These are phyloP conservation scores for Lasiosphaeris hirsuta DNA, from an alignment of 495 filamentous ascomycete genomes.

Conservation along the genomic window DNA sequence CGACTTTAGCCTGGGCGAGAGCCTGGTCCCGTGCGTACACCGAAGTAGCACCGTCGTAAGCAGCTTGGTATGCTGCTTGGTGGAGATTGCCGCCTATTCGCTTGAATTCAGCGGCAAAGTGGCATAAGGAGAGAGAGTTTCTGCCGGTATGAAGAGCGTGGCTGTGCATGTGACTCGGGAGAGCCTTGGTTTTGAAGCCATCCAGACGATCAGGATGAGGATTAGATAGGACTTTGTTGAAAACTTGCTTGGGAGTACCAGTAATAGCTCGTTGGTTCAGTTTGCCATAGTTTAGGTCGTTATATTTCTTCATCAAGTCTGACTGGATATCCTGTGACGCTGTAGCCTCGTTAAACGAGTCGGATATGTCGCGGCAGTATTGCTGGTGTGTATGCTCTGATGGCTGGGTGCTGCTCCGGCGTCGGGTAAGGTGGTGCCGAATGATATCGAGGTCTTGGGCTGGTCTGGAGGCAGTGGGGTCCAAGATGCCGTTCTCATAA, in stretches of 20 bases:
- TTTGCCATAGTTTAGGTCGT: background rate
- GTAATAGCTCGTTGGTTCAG: slow-evolving; percentile 1
- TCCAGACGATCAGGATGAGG: slow-evolving; percentile 1
- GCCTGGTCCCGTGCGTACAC: slow-evolving; percentile 10
- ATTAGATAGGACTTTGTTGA: slow-evolving; percentile 6
- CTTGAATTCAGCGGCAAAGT: slow-evolving; percentile 11
- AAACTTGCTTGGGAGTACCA: slow-evolving; percentile 3
- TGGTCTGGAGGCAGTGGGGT: slow-evolving; percentile 5
- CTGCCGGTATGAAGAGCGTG: slow-evolving; percentile 2
- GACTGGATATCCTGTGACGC: background rate
- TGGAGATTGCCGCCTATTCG: slow-evolving; percentile 1
- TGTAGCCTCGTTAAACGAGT: background rate
- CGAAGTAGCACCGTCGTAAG: background rate
- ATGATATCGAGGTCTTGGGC: background rate
- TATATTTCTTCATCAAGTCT: slow-evolving; percentile 3
- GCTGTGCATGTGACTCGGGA: slow-evolving; percentile 6
- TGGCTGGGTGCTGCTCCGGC: slow-evolving; percentile 9
- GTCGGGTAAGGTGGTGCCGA: background rate
- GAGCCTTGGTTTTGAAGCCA: slow-evolving; percentile 2
- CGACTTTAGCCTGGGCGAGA: slow-evolving; percentile 4
- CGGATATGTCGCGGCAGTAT: background rate
- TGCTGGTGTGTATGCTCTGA: slow-evolving; percentile 6
- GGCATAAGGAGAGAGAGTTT: slow-evolving; percentile 3
- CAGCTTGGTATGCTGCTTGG: slow-evolving; percentile 9
- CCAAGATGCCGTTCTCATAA: slow-evolving; percentile 10